These are phyloP conservation scores for Vicia sativa DNA, from an alignment of 306 rosid genomes.

Conservation along the genomic window DNA sequence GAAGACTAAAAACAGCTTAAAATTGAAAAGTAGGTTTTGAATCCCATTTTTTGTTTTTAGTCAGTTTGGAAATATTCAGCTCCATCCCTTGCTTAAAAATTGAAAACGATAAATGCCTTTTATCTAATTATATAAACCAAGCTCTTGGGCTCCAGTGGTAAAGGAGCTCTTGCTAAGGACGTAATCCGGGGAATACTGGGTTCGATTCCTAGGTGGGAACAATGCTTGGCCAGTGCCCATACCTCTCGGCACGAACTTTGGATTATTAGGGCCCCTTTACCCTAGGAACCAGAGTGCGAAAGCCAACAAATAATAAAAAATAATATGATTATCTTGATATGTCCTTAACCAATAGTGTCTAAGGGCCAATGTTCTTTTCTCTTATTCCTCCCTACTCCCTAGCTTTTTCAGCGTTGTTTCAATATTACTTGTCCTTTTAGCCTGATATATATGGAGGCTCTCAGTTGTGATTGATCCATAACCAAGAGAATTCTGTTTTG, in stretches of 20 bases:
- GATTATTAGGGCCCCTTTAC: too few relatives aligned
- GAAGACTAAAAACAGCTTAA: background rate
- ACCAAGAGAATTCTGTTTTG: slow-evolving; percentile 30
- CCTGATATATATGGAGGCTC: slow-evolving; percentile 9
- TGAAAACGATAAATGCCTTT: slow-evolving; percentile 6
- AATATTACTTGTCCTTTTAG: slow-evolving; percentile 28
- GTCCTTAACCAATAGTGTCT: slow-evolving; percentile 27
- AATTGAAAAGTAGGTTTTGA: slow-evolving; percentile 5
- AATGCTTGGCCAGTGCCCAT: too few relatives aligned
- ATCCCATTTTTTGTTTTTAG: slow-evolving; percentile 5
- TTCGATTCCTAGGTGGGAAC: too few relatives aligned
- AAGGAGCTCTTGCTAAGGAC: too few relatives aligned
- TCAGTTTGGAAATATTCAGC: slow-evolving; percentile 7
- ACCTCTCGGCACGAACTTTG: too few relatives aligned
- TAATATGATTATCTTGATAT: slow-evolving; percentile 30
- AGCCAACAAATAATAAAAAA: too few relatives aligned
- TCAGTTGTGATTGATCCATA: slow-evolving; percentile 31
- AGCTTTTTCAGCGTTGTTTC: slow-evolving; percentile 7
- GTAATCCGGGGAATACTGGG: too few relatives aligned
- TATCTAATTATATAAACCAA: slow-evolving; percentile 2
- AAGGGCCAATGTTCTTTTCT: background rate
- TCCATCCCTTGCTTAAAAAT: slow-evolving; percentile 21
- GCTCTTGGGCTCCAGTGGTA: too few relatives aligned
- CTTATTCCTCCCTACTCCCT: background rate
- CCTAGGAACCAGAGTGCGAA: too few relatives aligned